Percentiles rank a stretch among this genome's conserved stretches.
These are phyloP conservation scores for Phytophthora agathidicida DNA, from an alignment of 352 stramenopile genomes.

Conservation along the genomic window DNA sequence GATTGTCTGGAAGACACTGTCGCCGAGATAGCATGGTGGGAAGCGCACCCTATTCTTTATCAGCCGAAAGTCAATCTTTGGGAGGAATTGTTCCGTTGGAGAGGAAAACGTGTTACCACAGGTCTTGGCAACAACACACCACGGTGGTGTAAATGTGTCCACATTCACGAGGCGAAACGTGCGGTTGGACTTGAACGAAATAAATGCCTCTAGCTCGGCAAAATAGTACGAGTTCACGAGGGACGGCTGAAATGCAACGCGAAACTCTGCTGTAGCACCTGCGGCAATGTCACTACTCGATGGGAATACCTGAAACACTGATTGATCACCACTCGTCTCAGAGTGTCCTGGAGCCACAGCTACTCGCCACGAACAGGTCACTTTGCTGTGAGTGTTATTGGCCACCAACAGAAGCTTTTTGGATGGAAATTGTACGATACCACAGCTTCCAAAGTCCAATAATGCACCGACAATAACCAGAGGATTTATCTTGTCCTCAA, in stretches of 20 bases:
- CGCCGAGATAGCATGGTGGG: conserved; percentile 87
- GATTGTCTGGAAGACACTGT: conserved; percentile 91
- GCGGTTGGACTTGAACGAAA: conserved; percentile 93
- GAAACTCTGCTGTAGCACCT: conserved; percentile 77
- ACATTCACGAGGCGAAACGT: conserved; percentile 95
- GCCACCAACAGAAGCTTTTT: conserved; percentile 82
- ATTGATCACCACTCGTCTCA: conserved; percentile 8
- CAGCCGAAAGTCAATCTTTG: conserved; percentile 77
- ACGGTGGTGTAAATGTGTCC: conserved; percentile 91
- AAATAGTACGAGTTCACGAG: conserved; percentile 90
- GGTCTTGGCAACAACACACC: conserved; percentile 76
- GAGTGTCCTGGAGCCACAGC: conserved; percentile 28
- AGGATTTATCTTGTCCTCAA: conserved; percentile 62
- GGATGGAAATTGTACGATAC: conserved; percentile 56
- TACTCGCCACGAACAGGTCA: conserved; percentile 80
- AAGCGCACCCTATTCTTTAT: conserved; percentile 75
- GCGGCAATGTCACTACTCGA: conserved; percentile 78
- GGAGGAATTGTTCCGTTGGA: conserved; percentile 85
- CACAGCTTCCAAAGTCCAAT: conserved; percentile 84
- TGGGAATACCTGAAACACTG: conserved; percentile 80
- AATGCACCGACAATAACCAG: conserved; percentile 49
- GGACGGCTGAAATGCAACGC: conserved; percentile 81
- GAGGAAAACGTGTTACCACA: conserved; percentile 90
- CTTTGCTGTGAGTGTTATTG: conserved; percentile 90
- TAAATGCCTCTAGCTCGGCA: conserved; percentile 87